Conservation (phyloP, 129 eudicot species). For the Scalesia atractyloides region DNA sequence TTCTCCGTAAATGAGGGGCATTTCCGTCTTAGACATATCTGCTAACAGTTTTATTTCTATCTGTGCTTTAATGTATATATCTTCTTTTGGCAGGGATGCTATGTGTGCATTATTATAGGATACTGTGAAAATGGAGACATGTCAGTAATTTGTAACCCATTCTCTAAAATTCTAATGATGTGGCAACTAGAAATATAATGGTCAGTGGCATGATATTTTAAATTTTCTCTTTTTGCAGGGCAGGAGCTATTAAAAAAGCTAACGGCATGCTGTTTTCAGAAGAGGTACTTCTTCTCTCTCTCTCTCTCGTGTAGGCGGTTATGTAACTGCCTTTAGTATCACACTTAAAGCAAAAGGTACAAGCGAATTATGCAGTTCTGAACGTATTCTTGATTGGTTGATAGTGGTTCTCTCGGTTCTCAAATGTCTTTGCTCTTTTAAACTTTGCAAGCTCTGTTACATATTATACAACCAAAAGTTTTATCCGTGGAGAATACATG, state of each 20-base stretch:
- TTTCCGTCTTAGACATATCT: background rate
- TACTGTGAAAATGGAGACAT: conserved; percentile 99
- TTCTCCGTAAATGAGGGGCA: too few species aligned
- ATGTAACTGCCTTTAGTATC: too few species aligned
- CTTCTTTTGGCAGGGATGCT: conserved; percentile 77
- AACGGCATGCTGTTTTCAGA: conserved; percentile 80
- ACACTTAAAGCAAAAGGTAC: too few species aligned
- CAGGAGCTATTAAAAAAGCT: conserved; percentile 88
- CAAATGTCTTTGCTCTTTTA: background rate
- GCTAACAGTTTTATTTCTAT: background rate
- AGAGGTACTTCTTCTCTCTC: conserved; percentile 55
- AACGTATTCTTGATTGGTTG: too few species aligned
- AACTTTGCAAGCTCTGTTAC: conserved; percentile 15
- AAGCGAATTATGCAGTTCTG: too few species aligned
- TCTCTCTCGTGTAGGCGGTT: background rate
- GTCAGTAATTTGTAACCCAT: conserved; percentile 53
- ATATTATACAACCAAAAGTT: background rate
- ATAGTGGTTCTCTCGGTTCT: too few species aligned
- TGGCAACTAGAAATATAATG: conserved; percentile 3
- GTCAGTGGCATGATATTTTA: conserved; percentile 13
- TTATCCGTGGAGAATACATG: conserved; percentile 3
- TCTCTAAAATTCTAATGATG: conserved; percentile 10
- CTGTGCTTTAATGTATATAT: background rate
- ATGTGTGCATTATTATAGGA: conserved; percentile 95
- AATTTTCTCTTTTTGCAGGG: conserved; percentile 52